A percentile compares a stretch with the other conserved stretches of the same genome.
Conservation (phyloP, 805 yeast species). For the Candida xiaguanensis region DNA sequence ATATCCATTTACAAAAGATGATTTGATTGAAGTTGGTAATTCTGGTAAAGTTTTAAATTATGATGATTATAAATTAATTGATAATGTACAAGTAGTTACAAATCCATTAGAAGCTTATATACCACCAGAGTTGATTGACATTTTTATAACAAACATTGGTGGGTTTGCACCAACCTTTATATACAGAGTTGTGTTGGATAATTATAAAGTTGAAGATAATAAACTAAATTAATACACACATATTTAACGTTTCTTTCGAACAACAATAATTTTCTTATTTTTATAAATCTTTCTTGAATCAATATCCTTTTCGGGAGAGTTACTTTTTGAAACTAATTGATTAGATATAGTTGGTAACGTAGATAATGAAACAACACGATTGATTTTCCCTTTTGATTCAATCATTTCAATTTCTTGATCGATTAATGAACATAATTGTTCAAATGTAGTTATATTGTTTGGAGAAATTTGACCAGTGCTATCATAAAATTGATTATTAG, state of each 20-base stretch:
- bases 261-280: constrained; percentile 1
- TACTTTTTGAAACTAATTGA: too few relatives aligned
- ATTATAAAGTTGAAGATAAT: constrained; percentile 83
- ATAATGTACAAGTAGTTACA: constrained; percentile 67
- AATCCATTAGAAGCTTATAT: constrained; percentile 91
- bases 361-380: neutral
- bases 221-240: constrained; percentile 43
- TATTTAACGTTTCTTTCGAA: neutral
- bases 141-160: constrained; percentile 91
- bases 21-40: constrained; percentile 85
- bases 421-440: constrained; percentile 6
- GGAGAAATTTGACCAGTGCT: too few relatives aligned
- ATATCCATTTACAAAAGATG: constrained; percentile 85
- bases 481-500: neutral
- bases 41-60: constrained; percentile 84
- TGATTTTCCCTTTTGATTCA: neutral
- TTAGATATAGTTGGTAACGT: constrained; percentile 1
- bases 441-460: neutral
- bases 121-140: constrained; percentile 90
- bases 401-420: constrained; percentile 6
- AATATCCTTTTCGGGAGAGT: too few relatives aligned
- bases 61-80: constrained; percentile 64
- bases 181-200: constrained; percentile 91
- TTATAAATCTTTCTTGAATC: neutral
- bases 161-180: constrained; percentile 96